Conservation (phyloP, 345 rosid genomes). For the Gynandropsis gynandra region DNA sequence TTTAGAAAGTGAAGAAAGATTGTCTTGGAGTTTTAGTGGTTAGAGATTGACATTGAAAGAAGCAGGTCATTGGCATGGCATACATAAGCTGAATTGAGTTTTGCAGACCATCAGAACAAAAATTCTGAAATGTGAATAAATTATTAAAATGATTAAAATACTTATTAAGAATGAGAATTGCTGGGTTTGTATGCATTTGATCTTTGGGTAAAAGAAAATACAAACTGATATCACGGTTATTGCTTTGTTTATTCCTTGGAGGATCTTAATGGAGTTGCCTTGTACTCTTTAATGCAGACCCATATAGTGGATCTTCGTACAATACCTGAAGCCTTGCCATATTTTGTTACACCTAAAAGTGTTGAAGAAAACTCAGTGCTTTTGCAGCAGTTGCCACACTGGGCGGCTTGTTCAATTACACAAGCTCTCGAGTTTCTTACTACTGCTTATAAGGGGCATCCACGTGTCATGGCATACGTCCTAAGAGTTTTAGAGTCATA, state of each 20-base stretch:
- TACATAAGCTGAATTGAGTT: too few relatives aligned
- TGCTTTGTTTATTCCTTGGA: conserved; percentile 12
- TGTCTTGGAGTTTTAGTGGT: neutral
- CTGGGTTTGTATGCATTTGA: conserved; percentile 17
- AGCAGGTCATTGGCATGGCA: neutral
- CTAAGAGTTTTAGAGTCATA: conserved; percentile 95
- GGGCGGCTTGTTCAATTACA: conserved; percentile 98
- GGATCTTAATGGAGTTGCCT: conserved; percentile 18
- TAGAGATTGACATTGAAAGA: conserved; percentile 5
- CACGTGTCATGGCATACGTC: conserved; percentile 99
- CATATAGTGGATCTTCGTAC: conserved; percentile 67
- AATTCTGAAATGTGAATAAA: conserved; percentile 7
- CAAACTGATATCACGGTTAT: conserved; percentile 8
- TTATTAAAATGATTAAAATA: neutral
- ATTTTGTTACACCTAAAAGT: conserved; percentile 88
- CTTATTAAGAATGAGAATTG: conserved; percentile 11
- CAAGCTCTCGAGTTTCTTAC: conserved; percentile 94
- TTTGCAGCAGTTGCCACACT: conserved; percentile 97
- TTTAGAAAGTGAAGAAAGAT: neutral
- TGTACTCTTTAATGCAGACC: conserved; percentile 43
- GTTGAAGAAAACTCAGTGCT: conserved; percentile 90
- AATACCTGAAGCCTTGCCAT: conserved; percentile 95
- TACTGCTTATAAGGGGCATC: conserved; percentile 94
- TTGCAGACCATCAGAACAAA: neutral
- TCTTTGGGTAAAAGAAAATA: conserved; percentile 7